phyloP scores from a whole-genome alignment of 176 grass and related monocot species.

The Ensete ventricosum region DNA sequence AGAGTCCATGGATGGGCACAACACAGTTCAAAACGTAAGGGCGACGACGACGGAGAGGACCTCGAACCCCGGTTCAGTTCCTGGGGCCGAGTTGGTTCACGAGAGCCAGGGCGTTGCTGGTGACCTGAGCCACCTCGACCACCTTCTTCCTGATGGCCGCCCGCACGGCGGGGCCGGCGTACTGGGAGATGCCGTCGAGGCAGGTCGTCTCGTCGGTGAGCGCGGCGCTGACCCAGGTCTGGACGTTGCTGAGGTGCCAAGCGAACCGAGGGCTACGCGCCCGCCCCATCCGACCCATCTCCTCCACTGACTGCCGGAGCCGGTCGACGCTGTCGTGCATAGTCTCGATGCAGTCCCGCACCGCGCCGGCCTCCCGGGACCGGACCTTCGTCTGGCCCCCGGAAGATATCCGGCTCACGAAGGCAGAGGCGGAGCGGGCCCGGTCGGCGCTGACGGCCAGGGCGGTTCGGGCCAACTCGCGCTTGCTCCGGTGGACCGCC shows the following conservation, averaged over 20 bases:
- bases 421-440: constrained; percentile 39
- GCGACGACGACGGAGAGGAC: too few relatives aligned
- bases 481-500: constrained; percentile 41
- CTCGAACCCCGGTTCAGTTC: not conserved
- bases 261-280: constrained; percentile 31
- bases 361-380: constrained; percentile 17
- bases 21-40: too few relatives aligned
- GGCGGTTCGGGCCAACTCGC: constrained; percentile 48
- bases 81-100: constrained; percentile 44
- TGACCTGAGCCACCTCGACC: constrained; percentile 33
- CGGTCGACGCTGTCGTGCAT: constrained; percentile 42
- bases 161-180: not conserved
- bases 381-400: not conserved
- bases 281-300: constrained; percentile 54
- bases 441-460: constrained; percentile 46
- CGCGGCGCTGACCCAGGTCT: constrained; percentile 85
- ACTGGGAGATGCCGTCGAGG: constrained; percentile 49
- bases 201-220: constrained; percentile 66
- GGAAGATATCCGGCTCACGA: constrained; percentile 20
- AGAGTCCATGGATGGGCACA: too few relatives aligned
- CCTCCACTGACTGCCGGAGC: constrained; percentile 40
- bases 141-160: constrained; percentile 32
- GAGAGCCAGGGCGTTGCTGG: constrained; percentile 73
- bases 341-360: constrained; percentile 55
- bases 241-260: constrained; percentile 61